Conservation (phyloP, 257 asterid genomes). For the Ophiorrhiza pumila region DNA sequence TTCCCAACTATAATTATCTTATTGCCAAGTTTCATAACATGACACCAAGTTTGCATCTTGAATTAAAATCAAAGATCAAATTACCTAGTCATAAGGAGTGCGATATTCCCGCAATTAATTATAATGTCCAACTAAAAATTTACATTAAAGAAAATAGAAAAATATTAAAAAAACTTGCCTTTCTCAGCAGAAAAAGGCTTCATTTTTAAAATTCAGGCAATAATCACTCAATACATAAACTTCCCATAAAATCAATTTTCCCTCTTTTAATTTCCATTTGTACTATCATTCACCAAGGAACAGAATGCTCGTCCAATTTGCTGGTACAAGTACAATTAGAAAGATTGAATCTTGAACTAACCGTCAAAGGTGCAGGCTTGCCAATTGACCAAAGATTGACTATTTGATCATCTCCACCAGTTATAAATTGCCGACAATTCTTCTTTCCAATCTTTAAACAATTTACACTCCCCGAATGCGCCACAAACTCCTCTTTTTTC, state of each 20-base stretch:
- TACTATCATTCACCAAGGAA: neutral
- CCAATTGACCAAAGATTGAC: constrained; percentile 97
- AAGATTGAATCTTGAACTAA: constrained; percentile 34
- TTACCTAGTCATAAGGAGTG: neutral
- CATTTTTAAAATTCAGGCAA: neutral
- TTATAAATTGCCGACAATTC: constrained; percentile 69
- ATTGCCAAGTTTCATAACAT: neutral
- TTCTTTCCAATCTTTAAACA: constrained; percentile 94
- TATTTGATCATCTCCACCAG: constrained; percentile 98
- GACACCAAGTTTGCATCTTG: neutral
- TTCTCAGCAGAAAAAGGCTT: neutral
- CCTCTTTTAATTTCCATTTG: neutral
- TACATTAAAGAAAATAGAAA: neutral
- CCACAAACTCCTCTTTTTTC: constrained; percentile 90
- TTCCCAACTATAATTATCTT: neutral
- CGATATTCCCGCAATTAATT: neutral
- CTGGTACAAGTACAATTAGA: neutral
- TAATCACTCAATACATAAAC: neutral
- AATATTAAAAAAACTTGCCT: neutral
- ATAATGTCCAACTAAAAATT: neutral
- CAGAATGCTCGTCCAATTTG: neutral
- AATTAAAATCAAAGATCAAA: neutral
- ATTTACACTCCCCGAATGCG: constrained; percentile 95
- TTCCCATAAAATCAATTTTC: neutral
- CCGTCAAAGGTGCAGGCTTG: constrained; percentile 74